phyloP scores from a whole-genome alignment of 2,329 filamentous ascomycete species.

The Rugonectria rugulosa region DNA sequence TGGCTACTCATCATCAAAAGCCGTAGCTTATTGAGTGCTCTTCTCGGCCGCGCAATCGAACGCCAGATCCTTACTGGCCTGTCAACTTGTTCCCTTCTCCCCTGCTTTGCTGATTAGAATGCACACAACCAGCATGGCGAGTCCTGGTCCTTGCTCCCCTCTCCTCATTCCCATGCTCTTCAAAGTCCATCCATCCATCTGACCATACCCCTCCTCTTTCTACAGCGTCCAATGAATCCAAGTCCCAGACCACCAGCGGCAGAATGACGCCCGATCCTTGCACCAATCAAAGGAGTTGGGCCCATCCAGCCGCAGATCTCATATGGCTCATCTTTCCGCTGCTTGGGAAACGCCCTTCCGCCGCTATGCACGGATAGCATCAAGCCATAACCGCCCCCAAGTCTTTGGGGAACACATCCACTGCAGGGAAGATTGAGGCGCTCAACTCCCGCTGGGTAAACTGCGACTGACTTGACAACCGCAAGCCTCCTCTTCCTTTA shows the following conservation, averaged over 20 bases:
- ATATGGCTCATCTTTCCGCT: constrained; percentile 21
- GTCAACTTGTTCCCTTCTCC: too few species aligned
- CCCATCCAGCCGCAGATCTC: neutral
- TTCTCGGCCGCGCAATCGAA: too few species aligned
- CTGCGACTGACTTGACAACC: constrained; percentile 29
- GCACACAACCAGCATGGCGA: constrained; percentile 4
- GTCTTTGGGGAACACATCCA: constrained; percentile 39
- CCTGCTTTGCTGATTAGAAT: constrained; percentile 3
- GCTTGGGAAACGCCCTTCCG: constrained; percentile 38
- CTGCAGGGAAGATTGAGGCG: constrained; percentile 31
- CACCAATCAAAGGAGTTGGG: neutral
- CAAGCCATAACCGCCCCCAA: constrained; percentile 45
- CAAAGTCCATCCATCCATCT: constrained; percentile 6
- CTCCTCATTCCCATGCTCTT: constrained; percentile 25
- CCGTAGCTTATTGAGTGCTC: too few species aligned
- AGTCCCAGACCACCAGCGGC: neutral
- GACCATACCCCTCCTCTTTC: constrained; percentile 17
- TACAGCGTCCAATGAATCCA: neutral
- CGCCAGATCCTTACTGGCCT: neutral
- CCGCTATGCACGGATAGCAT: constrained; percentile 44
- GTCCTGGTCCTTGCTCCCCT: constrained; percentile 4
- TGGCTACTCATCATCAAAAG: too few species aligned
- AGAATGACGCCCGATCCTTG: constrained; percentile 16
- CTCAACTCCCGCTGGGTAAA: constrained; percentile 36
- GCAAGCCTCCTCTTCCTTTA: constrained; percentile 19